Evolutionary conservation across 805 yeast species (phyloP).

Genomic region (Candida coquimbonensis): DNA sequence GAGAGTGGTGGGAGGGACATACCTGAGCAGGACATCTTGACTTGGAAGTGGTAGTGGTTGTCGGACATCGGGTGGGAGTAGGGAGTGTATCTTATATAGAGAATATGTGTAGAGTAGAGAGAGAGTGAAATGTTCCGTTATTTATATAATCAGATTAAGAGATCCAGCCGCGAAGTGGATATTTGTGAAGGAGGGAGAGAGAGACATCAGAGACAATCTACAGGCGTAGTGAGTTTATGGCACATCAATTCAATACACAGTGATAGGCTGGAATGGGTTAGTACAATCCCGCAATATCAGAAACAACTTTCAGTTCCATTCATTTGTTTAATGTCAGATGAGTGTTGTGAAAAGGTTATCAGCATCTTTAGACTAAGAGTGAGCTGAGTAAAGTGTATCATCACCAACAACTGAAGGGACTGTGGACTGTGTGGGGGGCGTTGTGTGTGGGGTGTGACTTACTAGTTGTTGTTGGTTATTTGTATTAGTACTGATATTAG

Average conservation of each 20-base stretch:
- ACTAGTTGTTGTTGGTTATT: too few species aligned
- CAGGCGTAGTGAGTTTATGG: too few species aligned
- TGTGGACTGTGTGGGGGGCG: too few species aligned
- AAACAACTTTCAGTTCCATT: neutral
- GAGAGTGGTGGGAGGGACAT: conserved; percentile 13
- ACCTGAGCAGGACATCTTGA: conserved; percentile 77
- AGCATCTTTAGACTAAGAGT: neutral
- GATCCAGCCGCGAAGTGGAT: too few species aligned
- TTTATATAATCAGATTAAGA: neutral
- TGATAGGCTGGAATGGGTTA: too few species aligned
- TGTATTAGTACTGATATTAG: too few species aligned
- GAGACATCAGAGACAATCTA: too few species aligned
- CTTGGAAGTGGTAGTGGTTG: conserved; percentile 72
- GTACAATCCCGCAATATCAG: too few species aligned
- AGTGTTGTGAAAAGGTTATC: neutral
- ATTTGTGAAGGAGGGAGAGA: too few species aligned
- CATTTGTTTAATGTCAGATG: neutral
- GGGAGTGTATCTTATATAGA: neutral
- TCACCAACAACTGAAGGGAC: neutral
- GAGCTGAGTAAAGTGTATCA: neutral
- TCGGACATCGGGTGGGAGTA: conserved; percentile 30
- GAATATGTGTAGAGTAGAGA: neutral
- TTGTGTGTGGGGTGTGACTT: too few species aligned
- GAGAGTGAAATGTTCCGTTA: neutral
- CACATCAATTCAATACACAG: too few species aligned